phyloP scores from a whole-genome alignment of 192 early-diverging fungal species.

The Backusella parvicylindrica region DNA sequence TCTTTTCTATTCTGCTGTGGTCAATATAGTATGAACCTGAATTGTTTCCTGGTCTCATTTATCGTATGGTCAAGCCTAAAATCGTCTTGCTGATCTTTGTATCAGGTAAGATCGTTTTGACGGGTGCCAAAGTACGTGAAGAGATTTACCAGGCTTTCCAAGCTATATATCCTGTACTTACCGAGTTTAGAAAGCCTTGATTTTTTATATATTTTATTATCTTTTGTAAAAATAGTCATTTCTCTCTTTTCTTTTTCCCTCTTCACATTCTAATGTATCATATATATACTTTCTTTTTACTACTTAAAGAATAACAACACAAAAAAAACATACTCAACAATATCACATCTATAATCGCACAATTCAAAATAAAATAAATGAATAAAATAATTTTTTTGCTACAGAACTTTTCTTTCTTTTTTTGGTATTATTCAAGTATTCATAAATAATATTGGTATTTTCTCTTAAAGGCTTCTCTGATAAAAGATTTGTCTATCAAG shows the following conservation, averaged over 20 bases:
- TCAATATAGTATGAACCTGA: constrained; percentile 90
- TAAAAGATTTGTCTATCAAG: no score
- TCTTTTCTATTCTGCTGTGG: neutral
- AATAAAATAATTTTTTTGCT: neutral
- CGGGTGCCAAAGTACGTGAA: constrained; percentile 97
- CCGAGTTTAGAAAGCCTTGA: constrained; percentile 79
- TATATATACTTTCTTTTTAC: neutral
- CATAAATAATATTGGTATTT: no score
- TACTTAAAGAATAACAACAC: neutral
- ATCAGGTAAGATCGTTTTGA: constrained; percentile 98
- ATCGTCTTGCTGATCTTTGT: constrained; percentile 99
- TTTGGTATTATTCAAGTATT: no score
- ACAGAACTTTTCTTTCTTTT: no score
- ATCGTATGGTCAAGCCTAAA: constrained; percentile 98
- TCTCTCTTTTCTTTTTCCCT: neutral
- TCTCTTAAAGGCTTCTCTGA: no score
- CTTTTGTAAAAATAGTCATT: constrained; percentile 10
- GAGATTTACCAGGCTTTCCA: constrained; percentile 99
- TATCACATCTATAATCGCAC: neutral
- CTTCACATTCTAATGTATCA: neutral
- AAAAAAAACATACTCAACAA: neutral
- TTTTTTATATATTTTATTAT: neutral
- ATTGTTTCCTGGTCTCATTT: constrained; percentile 98
- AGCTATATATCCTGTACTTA: constrained; percentile 95
- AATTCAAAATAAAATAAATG: neutral